These are phyloP conservation scores for Coniella vitis DNA, from an alignment of 2,329 filamentous ascomycete species.

Conservation along the genomic window DNA sequence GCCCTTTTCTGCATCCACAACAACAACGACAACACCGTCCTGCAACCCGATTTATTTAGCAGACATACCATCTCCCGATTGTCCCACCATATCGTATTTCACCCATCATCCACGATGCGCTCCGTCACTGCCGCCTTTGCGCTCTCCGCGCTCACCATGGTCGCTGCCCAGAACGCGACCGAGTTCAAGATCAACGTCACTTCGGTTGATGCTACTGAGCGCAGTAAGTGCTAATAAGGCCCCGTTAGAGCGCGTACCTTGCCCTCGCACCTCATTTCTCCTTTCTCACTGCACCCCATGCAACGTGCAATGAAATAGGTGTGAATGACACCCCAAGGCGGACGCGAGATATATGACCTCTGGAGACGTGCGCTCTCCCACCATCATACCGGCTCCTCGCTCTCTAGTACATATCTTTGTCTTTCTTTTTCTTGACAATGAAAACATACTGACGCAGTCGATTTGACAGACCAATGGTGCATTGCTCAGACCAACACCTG, in stretches of 20 bases:
- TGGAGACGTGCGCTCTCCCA: too few relatives aligned
- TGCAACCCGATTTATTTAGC: background rate
- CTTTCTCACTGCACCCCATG: too few relatives aligned
- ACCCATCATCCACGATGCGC: conserved; percentile 35
- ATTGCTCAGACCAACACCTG: conserved; percentile 44
- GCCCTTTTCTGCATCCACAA: conserved; percentile 1
- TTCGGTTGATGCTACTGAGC: conserved; percentile 25
- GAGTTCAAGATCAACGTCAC: conserved; percentile 30
- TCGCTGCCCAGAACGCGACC: conserved; percentile 40
- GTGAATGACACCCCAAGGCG: too few relatives aligned
- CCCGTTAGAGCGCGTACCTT: background rate
- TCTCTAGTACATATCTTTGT: too few relatives aligned
- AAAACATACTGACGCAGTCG: conserved; percentile 17
- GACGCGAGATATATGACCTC: too few relatives aligned
- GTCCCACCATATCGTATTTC: background rate
- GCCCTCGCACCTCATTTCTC: too few relatives aligned
- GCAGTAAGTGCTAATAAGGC: conserved; percentile 30
- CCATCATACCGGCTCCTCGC: too few relatives aligned
- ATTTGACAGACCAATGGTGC: conserved; percentile 42
- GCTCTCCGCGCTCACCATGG: conserved; percentile 36
- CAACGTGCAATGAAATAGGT: too few relatives aligned
- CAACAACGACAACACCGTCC: background rate
- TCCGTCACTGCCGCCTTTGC: conserved; percentile 33
- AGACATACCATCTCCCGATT: background rate
- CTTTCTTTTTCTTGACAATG: too few relatives aligned